Percentiles rank a stretch among this genome's conserved stretches.
Conservation (phyloP, 331 rosid species). For the Spiraea crenata region DNA sequence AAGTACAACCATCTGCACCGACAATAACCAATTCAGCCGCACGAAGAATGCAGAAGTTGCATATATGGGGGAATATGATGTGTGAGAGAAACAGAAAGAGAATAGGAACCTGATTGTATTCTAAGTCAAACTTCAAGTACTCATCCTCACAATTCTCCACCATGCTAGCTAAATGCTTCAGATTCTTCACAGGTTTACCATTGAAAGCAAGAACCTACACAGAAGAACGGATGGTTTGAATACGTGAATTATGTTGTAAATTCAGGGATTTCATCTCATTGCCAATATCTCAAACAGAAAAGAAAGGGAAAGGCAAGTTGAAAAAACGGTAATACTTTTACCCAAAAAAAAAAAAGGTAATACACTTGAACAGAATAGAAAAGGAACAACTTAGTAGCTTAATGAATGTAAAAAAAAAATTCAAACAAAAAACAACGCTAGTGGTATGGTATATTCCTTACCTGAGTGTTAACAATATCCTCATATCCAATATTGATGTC, state of each 20-base stretch:
- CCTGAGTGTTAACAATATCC: no score
- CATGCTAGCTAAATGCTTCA: constrained; percentile 66
- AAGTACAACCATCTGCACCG: constrained; percentile 54
- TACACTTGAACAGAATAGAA: no score
- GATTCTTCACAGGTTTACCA: constrained; percentile 64
- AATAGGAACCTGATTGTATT: constrained; percentile 64
- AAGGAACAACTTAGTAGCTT: no score
- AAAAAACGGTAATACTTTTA: background rate
- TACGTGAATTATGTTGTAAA: no score
- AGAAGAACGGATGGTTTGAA: constrained; percentile 7
- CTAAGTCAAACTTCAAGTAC: constrained; percentile 65
- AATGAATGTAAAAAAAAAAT: no score
- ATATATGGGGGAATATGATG: background rate
- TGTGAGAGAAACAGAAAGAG: constrained; percentile 8
- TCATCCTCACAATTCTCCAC: constrained; percentile 65
- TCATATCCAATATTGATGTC: no score
- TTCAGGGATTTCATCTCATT: background rate
- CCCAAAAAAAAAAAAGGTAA: no score
- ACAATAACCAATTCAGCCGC: constrained; percentile 15
- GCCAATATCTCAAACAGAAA: background rate
- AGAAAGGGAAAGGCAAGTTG: background rate
- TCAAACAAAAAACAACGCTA: no score
- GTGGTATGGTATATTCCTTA: no score
- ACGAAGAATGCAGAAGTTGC: background rate
- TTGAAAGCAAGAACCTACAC: constrained; percentile 65